Evolutionary conservation across 805 yeast genomes (phyloP).

Genomic region (Wickerhamiella alocasiicola): DNA sequence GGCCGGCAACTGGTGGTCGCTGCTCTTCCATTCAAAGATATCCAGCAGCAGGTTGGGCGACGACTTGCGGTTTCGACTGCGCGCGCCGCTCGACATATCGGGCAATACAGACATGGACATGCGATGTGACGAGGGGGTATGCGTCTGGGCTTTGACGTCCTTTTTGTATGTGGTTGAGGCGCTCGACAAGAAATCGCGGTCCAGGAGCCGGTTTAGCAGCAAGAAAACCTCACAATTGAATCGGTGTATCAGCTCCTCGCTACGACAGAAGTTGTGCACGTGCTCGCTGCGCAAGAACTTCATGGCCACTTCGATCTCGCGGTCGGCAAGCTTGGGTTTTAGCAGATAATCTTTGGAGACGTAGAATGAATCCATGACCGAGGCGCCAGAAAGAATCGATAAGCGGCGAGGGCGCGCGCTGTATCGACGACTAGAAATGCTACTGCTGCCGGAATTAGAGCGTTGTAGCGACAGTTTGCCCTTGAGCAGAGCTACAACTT

Average conservation of each 20-base stretch:
- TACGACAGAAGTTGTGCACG: conserved; percentile 26
- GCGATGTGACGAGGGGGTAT: conserved; percentile 9
- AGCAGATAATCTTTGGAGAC: conserved; percentile 23
- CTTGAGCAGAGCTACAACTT: conserved; percentile 5
- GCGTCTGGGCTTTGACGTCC: conserved; percentile 16
- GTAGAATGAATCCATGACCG: conserved; percentile 23
- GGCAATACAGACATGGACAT: conserved; percentile 15
- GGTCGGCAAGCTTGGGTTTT: conserved; percentile 25
- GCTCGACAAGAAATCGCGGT: conserved; percentile 21
- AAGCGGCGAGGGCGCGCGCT: conserved; percentile 22
- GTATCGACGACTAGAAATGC: conserved; percentile 17
- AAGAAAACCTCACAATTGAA: conserved; percentile 26
- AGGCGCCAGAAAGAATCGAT: conserved; percentile 21
- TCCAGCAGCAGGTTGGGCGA: conserved; percentile 13
- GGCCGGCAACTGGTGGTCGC: neutral
- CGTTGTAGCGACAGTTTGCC: conserved; percentile 15
- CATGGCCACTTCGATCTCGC: conserved; percentile 25
- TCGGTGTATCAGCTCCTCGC: conserved; percentile 29
- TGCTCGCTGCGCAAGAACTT: conserved; percentile 24
- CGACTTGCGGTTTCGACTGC: conserved; percentile 11
- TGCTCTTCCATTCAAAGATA: conserved; percentile 13
- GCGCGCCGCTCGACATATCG: conserved; percentile 6
- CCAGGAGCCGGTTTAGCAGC: conserved; percentile 23
- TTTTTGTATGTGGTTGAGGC: conserved; percentile 19
- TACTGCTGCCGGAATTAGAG: conserved; percentile 19